Evolutionary conservation across 1,284 basidiomycete genomes (phyloP), one percentile per base, ranked within the genome.

Genomic region (Abortiporus biennis): DNA sequence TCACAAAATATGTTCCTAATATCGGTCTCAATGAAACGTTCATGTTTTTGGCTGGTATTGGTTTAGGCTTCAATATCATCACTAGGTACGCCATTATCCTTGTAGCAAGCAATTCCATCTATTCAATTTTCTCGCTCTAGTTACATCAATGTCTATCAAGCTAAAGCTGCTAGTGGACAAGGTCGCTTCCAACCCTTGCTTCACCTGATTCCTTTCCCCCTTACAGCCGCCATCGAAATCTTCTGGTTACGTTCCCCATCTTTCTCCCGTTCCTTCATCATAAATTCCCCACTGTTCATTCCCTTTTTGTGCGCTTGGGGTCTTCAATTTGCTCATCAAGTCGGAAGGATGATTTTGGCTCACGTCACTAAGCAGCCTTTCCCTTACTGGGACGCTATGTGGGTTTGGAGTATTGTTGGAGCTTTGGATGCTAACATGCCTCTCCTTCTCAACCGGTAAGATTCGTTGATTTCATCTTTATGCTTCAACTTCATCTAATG

Each of bases 301-400:
- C 91, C 93, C 1, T 95, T 95, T 71, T 63, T 94, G 15, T 82
- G 80, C 50, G 85, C 85, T 34, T 98, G 93, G 92, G 95, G 91
- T 17, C 64, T 92, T 38, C 81, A 85, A 55, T 92, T 91, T 51
- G 81, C 86, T 16, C 85, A 91, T 61, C 82, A 86, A 56, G 94
- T 97, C 34, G 91, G 92, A 27, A 72, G 88, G 51, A 87, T 98
- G 67, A 98, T 98, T 58, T 68, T 97, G 25, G 91, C 93, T 0
- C 95, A 99, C 63, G 82, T 98, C 31, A 94, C 92, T 39, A 81
- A 80, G 50, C 73, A 76, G 30, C 69, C 80, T 4, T 96, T 97
- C 70, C 94, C 94, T 0, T 74, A 76, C 61, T 93, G 85, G 80
- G 91, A 96, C 62, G 75, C 78, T 52, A 78, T 92, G 59, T 92